Conservation (phyloP, 2,329 filamentous ascomycete genomes). For the Phaeosphaeria sp. region DNA sequence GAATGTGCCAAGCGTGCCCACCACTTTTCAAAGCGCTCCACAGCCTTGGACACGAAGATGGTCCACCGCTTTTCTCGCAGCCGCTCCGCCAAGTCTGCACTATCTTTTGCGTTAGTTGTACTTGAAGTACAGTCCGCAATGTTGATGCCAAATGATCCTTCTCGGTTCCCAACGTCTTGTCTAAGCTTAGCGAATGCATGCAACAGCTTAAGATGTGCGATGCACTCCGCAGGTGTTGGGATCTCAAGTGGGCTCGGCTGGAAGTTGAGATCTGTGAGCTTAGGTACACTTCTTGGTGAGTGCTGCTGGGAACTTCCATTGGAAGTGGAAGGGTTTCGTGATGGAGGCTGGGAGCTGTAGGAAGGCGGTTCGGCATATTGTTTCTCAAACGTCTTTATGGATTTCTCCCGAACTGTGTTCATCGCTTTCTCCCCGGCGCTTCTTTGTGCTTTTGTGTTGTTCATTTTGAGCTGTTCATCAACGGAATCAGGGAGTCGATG, state of each 20-base stretch:
- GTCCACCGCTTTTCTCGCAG: constrained; percentile 78
- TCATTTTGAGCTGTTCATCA: constrained; percentile 1
- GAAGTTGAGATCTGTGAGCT: constrained; percentile 29
- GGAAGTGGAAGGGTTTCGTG: constrained; percentile 1
- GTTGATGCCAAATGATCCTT: constrained; percentile 70
- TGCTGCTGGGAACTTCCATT: not conserved
- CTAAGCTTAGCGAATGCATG: constrained; percentile 71
- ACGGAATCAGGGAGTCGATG: not conserved
- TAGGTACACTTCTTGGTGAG: not conserved
- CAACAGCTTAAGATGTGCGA: constrained; percentile 77
- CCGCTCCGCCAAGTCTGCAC: constrained; percentile 51
- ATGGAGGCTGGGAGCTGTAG: constrained; percentile 12
- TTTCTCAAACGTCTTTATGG: constrained; percentile 11
- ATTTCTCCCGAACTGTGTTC: constrained; percentile 6
- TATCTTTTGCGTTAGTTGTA: not conserved
- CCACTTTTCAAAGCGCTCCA: constrained; percentile 73
- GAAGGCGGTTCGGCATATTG: constrained; percentile 15
- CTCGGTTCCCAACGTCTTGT: constrained; percentile 69
- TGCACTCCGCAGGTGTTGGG: constrained; percentile 64
- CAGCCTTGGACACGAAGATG: constrained; percentile 71
- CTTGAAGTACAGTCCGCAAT: constrained; percentile 1
- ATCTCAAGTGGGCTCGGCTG: constrained; percentile 46
- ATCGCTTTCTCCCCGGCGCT: constrained; percentile 11
- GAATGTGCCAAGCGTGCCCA: constrained; percentile 52
- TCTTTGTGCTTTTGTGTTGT: constrained; percentile 5